Evolutionary conservation across 306 rosid genomes (phyloP).

Genomic region (Corylus heterophylla): DNA sequence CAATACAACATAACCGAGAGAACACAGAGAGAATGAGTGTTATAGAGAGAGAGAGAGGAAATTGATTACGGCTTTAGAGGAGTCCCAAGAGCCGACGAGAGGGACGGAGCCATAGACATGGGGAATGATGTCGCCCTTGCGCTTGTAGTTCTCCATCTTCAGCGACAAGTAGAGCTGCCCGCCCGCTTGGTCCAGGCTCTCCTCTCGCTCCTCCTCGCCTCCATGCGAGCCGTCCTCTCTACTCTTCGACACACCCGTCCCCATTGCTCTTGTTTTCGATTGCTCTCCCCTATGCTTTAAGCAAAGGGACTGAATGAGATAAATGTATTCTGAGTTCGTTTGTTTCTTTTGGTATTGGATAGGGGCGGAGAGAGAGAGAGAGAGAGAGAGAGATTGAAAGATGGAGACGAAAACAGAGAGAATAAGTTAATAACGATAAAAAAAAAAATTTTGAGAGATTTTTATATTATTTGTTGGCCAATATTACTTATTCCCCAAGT

Average conservation of each 20-base stretch:
- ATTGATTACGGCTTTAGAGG: slow-evolving; percentile 75
- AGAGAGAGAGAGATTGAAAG: slow-evolving; percentile 14
- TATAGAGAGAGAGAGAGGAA: background rate
- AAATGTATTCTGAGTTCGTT: background rate
- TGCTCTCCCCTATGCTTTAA: background rate
- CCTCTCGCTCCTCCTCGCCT: slow-evolving; percentile 46
- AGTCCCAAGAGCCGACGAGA: slow-evolving; percentile 89
- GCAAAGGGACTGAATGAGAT: background rate
- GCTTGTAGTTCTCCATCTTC: slow-evolving; percentile 86
- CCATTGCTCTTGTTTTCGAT: slow-evolving; percentile 44
- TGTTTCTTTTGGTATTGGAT: slow-evolving; percentile 8
- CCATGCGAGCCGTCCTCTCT: slow-evolving; percentile 49
- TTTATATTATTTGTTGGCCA: too few species aligned
- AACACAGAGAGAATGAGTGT: background rate
- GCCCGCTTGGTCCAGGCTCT: slow-evolving; percentile 62
- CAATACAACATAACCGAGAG: background rate
- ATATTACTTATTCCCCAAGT: too few species aligned
- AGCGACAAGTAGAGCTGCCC: slow-evolving; percentile 88
- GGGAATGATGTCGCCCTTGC: slow-evolving; percentile 82
- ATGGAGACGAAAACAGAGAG: slow-evolving; percentile 26
- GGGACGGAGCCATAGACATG: slow-evolving; percentile 92
- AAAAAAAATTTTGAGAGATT: too few species aligned
- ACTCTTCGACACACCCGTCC: slow-evolving; percentile 69
- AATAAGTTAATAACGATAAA: too few species aligned
- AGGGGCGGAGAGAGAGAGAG: slow-evolving; percentile 4